These are phyloP conservation scores for Penicillium brevicompactum DNA, from an alignment of 2,329 filamentous ascomycete species.

Conservation along the genomic window DNA sequence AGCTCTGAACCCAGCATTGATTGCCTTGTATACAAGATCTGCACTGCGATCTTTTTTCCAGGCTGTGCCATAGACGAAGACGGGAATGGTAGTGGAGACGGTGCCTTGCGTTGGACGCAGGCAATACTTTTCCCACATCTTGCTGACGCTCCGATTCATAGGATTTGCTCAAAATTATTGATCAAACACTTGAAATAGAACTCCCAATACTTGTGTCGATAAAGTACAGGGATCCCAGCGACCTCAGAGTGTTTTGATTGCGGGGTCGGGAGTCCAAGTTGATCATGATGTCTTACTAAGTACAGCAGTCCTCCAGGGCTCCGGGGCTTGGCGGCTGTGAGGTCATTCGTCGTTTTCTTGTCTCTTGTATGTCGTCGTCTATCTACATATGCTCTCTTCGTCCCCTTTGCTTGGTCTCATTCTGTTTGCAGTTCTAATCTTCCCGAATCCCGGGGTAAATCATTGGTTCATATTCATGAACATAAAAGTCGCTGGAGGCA, in stretches of 20 bases:
- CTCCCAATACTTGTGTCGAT: neutral
- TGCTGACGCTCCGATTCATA: constrained; percentile 27
- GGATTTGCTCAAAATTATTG: too few species aligned
- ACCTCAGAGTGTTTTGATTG: neutral
- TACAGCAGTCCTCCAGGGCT: neutral
- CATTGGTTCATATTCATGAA: too few species aligned
- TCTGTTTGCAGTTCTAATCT: too few species aligned
- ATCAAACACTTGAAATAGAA: neutral
- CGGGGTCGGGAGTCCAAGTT: neutral
- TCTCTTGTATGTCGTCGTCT: neutral
- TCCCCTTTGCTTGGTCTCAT: too few species aligned
- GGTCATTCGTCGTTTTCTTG: neutral
- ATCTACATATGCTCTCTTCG: too few species aligned
- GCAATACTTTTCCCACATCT: constrained; percentile 35
- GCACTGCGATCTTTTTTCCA: constrained; percentile 76
- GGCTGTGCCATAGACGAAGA: constrained; percentile 76
- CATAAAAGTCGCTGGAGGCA: too few species aligned
- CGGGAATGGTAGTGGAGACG: constrained; percentile 36
- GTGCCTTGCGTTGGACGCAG: constrained; percentile 29
- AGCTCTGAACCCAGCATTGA: constrained; percentile 69
- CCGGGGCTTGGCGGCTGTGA: neutral
- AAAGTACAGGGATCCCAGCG: neutral
- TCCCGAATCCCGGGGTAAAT: too few species aligned
- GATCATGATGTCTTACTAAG: neutral
- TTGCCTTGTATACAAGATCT: constrained; percentile 67